Percentiles rank a stretch among this genome's conserved stretches.
Evolutionary conservation across 1,139 yeast genomes (phyloP).

Genomic region (Wickerhamiella pararugosa): DNA sequence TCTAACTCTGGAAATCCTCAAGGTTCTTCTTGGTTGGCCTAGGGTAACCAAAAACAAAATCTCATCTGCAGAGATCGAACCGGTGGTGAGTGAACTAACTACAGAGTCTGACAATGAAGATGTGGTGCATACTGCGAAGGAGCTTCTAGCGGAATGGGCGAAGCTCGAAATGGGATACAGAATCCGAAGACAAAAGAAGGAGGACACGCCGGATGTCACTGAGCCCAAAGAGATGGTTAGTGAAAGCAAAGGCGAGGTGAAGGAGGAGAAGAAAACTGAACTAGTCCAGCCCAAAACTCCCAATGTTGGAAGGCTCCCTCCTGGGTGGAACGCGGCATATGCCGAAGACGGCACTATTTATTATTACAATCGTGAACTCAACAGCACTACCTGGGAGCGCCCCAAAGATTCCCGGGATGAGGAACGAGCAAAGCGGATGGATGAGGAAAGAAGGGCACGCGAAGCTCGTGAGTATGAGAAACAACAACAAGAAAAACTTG

Average conservation of each 20-base stretch:
- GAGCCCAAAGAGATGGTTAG: background rate
- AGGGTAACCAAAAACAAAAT: slow-evolving; percentile 68
- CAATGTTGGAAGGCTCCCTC: slow-evolving; percentile 17
- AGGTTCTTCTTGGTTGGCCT: slow-evolving; percentile 61
- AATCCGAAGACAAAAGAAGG: slow-evolving; percentile 41
- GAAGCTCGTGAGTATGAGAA: slow-evolving; percentile 14
- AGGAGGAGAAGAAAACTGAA: background rate
- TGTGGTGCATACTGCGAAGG: slow-evolving; percentile 26
- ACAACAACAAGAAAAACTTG: slow-evolving; percentile 8
- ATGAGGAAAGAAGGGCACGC: slow-evolving; percentile 18
- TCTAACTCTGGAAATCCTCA: slow-evolving; percentile 31
- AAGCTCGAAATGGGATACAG: slow-evolving; percentile 67
- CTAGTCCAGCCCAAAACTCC: background rate
- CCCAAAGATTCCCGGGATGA: slow-evolving; percentile 25
- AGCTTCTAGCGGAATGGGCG: slow-evolving; percentile 55
- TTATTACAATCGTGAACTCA: slow-evolving; percentile 38
- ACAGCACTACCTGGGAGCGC: slow-evolving; percentile 43
- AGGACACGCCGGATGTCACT: background rate
- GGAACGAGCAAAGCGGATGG: slow-evolving; percentile 12
- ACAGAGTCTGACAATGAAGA: slow-evolving; percentile 10
- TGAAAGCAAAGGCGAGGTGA: slow-evolving; percentile 4
- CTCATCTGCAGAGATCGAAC: slow-evolving; percentile 62
- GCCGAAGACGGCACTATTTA: slow-evolving; percentile 28
- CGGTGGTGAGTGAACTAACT: slow-evolving; percentile 36
- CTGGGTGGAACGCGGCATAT: slow-evolving; percentile 27